Evolutionary conservation across 257 asterid genomes (phyloP), one percentile per base, ranked within the genome.

Genomic region (Agastache rugosa): DNA sequence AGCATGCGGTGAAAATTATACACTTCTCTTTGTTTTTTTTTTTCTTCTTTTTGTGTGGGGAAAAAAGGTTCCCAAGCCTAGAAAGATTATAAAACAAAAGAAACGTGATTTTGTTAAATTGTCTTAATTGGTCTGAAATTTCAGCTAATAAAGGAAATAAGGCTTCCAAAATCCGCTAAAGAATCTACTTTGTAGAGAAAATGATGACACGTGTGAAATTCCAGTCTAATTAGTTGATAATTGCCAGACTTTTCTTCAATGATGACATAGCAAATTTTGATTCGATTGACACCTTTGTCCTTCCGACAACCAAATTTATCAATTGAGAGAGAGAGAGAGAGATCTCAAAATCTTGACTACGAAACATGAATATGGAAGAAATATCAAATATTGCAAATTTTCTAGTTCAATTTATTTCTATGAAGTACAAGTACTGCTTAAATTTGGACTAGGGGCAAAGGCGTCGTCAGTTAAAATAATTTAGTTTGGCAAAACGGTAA

Each of bases 111-210:
- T 55, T 65, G 82, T 72, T 58, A 47, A 79, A 69, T 69, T 50
- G 73, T 74, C 69, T 53, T 42, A 74, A 79, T 74, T 74, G 74
- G 34, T 74, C 27, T 42, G 34, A 27, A 47, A 45, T 41, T 42
- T 62, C 27, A 60, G 39, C 79, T 67, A 68, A 53, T 68, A 53
- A 63, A 22, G 47, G 59, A 62, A 53, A 19, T 23, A 69, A 74
- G 23, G 56, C 79, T 74, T 74, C 39, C 3, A 17, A 69, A 69
- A 74, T 51, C 64, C 17, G 69, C 76, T 53, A 78, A 41, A 20
- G 53, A 59, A 37, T 59, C 62, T 41, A 39, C 44, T 29, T 58
- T 72, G 27, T 11, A 25, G 59, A 39, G 71, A 74, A 78, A 59
- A 35, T 47, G 71, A 35, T 47, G 71, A 63, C 64, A 12, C 20